Evolutionary conservation across 495 filamentous ascomycete genomes (phyloP), one percentile per base, ranked within the genome.

Genomic region (Hyaloscypha hepaticicola): DNA sequence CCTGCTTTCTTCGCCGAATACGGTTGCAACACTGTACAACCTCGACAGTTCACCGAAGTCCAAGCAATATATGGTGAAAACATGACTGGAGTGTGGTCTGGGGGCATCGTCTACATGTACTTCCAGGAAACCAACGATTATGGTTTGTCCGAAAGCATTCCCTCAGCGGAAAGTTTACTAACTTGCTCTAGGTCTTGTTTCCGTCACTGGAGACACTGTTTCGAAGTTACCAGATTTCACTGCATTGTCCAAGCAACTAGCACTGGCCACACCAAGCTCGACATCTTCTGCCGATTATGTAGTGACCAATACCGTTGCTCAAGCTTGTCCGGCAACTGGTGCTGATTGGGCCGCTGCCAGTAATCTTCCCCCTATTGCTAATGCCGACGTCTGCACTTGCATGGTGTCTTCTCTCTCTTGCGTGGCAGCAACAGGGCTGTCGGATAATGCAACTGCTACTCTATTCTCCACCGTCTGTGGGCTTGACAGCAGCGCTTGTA

Each of bases 1-100:
- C 95, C 95, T 50, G 87, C 90, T 65, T 99, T 99, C 86, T 97
- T 98, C 75, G 93, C 95, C 60, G 95, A 99, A 77, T 99, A 99
- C 75, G 95, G 95, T 38, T 99, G 95, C 84, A 98, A 97, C 79
- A 79, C 81, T 11, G 86, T 87, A 25, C 77, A 79, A 21, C 89
- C 88, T 22, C 91, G 95, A 73, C 77, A 80, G 50, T 98, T 95
- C 79, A 87, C 90, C 61, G 95, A 99, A 70, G 93, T 96, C n/a
- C 76, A 76, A 16, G 87, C 92, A 49, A 81, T 99, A 5, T 99
- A 90, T 75, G 89, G 90, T 2, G 66, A 79, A 6, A 71, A 93
- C 34, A 98, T 99, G 95, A 87, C 86, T 12, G 71, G 70, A 16
- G 91, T 97, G 55, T 94, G 91, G 85, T 96, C 90, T 45, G 94